Evolutionary conservation across 352 stramenopile species (phyloP), one percentile per base, ranked within the genome.

Genomic region (Globisporangium rhizosaccharum): DNA sequence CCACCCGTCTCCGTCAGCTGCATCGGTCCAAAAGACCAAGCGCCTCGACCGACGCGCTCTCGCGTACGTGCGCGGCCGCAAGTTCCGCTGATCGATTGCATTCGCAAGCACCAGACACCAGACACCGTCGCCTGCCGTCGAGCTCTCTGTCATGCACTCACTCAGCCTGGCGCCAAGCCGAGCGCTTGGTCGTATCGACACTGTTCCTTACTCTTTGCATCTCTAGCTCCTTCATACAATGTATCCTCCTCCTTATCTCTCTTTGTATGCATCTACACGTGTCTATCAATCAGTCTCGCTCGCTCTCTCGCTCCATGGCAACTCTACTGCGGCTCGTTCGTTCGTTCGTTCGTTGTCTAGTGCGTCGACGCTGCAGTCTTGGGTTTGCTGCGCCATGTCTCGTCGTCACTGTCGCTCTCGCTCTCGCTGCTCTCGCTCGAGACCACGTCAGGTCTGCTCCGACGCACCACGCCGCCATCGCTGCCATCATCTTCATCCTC

Each of bases 1-100:
- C 41, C 77, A 88, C 36, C 72, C 73, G 2, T 66, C 73, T 0
- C 82, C 82, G 2, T 84, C 79, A 1, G 82, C 72, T 1, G 68
- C 80, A 9, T 90, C 79, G 8, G 79, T 90, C 56, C 85, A 90
- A 51, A 92, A 92, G 54, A 85, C 78, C 26, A 94, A 94, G 59
- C 68, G 76, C 17, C 66, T 92, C 46, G 83, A 92, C 57, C 81
- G 82, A 44, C 81, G 85, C 25, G 80, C 85, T 3, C 54, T 94
- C 53, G 82, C 85, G 3, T 90, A 87, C 50, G 79, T 88, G 10
- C 76, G 81, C 28, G 82, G 81, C 8, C 75, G 83, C 2, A 92
- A 91, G 52, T 44, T 88, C n/a, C 81, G 83, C 33, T 90, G 64
- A 78, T 10, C 41, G 28, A 56, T 57, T 56, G n/a, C 47, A 14